Conservation (phyloP, 2,329 filamentous ascomycete genomes). For the Aspergillaceae sp. region DNA sequence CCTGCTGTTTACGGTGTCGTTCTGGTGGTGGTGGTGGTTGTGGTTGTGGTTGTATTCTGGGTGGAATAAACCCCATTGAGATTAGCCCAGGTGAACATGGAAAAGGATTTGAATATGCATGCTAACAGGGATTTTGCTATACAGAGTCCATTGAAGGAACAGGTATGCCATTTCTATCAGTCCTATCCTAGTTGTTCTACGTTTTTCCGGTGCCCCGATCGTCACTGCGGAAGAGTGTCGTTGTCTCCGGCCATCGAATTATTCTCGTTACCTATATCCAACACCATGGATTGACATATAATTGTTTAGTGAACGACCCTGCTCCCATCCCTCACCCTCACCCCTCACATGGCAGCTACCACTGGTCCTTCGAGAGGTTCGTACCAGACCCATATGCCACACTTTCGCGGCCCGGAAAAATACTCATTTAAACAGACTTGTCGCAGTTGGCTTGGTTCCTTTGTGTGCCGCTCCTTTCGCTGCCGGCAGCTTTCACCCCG, state of each 20-base stretch:
- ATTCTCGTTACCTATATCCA: neutral
- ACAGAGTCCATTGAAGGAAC: slow-evolving; percentile 67
- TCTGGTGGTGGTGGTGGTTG: neutral
- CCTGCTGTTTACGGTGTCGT: neutral
- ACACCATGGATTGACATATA: neutral
- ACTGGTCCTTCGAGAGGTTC: slow-evolving; percentile 89
- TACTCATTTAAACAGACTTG: slow-evolving; percentile 44
- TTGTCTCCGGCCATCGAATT: too few species aligned
- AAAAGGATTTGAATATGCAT: neutral
- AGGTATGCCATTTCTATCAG: slow-evolving; percentile 44
- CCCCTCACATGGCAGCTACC: slow-evolving; percentile 85
- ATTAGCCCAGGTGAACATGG: neutral
- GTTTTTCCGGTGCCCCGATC: too few species aligned
- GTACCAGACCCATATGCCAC: slow-evolving; percentile 3
- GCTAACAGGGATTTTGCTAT: slow-evolving; percentile 36
- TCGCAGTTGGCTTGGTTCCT: slow-evolving; percentile 74
- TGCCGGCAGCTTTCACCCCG: slow-evolving; percentile 80
- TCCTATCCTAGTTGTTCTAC: too few species aligned
- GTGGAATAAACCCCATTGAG: neutral
- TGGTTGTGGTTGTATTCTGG: neutral
- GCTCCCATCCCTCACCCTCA: slow-evolving; percentile 62
- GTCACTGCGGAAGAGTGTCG: too few species aligned
- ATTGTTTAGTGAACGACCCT: slow-evolving; percentile 68
- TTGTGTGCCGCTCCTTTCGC: slow-evolving; percentile 87
- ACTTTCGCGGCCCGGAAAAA: neutral